Conservation (phyloP, 73 alveolate species). For the Paramecium octaurelia region DNA sequence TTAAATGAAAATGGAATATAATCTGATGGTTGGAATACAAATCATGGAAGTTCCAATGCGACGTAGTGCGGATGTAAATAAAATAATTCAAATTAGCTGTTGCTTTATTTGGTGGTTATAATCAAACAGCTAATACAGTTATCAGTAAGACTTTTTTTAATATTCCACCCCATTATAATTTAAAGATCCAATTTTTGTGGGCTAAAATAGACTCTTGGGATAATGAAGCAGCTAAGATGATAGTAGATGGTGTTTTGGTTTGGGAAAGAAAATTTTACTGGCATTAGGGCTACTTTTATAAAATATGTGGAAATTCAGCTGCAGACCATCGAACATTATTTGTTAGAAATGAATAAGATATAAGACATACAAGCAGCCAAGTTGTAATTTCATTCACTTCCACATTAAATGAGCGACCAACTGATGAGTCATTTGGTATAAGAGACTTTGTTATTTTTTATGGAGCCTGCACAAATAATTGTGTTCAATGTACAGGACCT, state of each 20-base stretch:
- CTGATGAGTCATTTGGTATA: neutral
- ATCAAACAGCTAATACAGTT: neutral
- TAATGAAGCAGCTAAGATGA: neutral
- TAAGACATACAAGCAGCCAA: neutral
- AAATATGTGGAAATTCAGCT: neutral
- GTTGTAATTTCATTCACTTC: neutral
- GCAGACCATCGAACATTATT: neutral
- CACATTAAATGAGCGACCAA: neutral
- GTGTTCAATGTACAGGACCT: slow-evolving; percentile 27
- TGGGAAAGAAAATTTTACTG: neutral
- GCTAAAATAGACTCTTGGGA: neutral
- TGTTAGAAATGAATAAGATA: neutral
- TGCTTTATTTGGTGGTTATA: neutral
- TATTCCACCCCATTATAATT: neutral
- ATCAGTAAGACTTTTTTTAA: neutral
- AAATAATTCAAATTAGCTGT: neutral
- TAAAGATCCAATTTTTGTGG: neutral
- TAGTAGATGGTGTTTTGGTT: neutral
- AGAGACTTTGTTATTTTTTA: neutral
- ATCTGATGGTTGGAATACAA: neutral
- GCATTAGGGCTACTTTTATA: neutral
- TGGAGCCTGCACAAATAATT: neutral
- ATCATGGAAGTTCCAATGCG: neutral
- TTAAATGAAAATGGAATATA: neutral
- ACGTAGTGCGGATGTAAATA: neutral